Conservation (phyloP, 2,329 filamentous ascomycete species). For the Aspergillus brunneoviolaceus region DNA sequence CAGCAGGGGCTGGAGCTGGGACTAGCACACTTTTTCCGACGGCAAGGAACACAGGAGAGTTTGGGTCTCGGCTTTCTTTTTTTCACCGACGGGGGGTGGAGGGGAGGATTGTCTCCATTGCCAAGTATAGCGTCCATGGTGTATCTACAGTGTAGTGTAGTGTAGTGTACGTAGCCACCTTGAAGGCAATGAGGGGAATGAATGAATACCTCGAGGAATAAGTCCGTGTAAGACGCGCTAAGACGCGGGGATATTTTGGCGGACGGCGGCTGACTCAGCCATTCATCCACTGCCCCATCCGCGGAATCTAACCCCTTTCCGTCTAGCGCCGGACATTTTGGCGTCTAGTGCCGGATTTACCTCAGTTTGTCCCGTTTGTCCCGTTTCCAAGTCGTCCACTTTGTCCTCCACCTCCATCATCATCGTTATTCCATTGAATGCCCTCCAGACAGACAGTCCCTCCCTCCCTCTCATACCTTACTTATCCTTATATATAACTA, state of each 20-base stretch:
- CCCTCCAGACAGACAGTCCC: no score
- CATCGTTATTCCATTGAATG: no score
- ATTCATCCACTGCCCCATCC: background rate
- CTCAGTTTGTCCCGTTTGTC: background rate
- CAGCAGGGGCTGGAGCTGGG: background rate
- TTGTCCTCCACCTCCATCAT: background rate
- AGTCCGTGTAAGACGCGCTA: background rate
- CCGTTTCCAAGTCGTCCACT: no score
- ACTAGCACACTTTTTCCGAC: slow-evolving; percentile 19
- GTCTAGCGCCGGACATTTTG: background rate
- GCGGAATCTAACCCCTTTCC: background rate
- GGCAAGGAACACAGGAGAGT: slow-evolving; percentile 15
- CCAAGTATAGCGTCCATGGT: background rate
- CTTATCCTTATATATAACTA: no score
- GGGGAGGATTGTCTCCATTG: background rate
- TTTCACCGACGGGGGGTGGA: background rate
- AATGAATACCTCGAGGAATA: background rate
- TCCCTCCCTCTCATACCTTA: no score
- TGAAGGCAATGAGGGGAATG: background rate
- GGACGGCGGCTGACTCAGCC: background rate
- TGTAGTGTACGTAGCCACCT: background rate
- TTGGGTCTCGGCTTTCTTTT: slow-evolving; percentile 13
- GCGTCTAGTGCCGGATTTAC: background rate
- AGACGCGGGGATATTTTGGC: background rate
- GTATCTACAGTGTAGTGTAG: no score